Evolutionary conservation across 805 yeast species (phyloP).

Genomic region (Cyberlindnera japonica): DNA sequence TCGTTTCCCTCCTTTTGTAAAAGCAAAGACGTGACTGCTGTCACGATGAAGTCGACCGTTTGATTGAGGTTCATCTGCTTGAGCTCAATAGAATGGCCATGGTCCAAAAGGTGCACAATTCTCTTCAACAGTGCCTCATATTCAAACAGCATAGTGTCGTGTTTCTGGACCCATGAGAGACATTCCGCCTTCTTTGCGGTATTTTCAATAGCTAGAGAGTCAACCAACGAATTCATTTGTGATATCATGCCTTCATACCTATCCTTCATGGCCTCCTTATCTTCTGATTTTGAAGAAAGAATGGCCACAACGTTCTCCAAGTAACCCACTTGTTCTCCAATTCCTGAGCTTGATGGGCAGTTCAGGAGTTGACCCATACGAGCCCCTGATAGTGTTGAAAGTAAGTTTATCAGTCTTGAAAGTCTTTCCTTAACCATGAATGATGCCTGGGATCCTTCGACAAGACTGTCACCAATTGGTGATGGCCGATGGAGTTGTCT

Average conservation of each 20-base stretch:
- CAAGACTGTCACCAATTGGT: neutral
- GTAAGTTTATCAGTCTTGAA: neutral
- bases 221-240: constrained; percentile 1
- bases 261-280: constrained; percentile 2
- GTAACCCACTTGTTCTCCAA: constrained; percentile 1
- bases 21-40: neutral
- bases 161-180: constrained; percentile 2
- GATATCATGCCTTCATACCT: constrained; percentile 3
- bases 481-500: neutral
- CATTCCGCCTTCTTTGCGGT: neutral
- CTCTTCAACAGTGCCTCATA: constrained; percentile 5
- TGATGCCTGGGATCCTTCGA: neutral
- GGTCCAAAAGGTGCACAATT: neutral
- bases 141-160: neutral
- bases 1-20: neutral
- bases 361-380: neutral
- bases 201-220: constrained; percentile 2
- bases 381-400: neutral
- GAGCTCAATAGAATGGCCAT: too few species aligned
- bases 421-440: constrained; percentile 4
- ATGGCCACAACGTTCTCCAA: constrained; percentile 1
- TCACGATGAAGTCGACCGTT: neutral
- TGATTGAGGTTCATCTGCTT: too few species aligned
- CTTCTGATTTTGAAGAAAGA: constrained; percentile 2
- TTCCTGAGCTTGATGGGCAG: neutral